A percentile compares a stretch with the other conserved stretches of the same genome.
Evolutionary conservation across 2,329 filamentous ascomycete species (phyloP).

Genomic region (Peltaster fructicola): DNA sequence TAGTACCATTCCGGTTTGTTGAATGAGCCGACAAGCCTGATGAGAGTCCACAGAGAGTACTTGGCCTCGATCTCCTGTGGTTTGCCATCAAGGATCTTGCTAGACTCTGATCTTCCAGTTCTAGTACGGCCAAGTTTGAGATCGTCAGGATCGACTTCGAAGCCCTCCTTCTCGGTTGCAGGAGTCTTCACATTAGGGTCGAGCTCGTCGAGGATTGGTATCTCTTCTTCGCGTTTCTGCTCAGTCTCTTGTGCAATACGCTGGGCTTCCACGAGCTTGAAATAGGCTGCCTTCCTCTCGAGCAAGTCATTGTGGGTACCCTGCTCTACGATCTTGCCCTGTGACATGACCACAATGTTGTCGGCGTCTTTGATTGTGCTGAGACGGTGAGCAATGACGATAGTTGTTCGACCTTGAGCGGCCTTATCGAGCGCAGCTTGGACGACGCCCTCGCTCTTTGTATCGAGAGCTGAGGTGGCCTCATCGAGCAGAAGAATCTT

Average conservation of each 20-base stretch:
- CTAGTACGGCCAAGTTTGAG: constrained; percentile 37
- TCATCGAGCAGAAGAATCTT: constrained; percentile 88
- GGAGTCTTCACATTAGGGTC: constrained; percentile 12
- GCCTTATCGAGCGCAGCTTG: constrained; percentile 83
- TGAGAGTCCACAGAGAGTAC: constrained; percentile 56
- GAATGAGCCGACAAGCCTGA: constrained; percentile 65
- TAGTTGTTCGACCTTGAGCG: constrained; percentile 73
- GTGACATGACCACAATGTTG: constrained; percentile 86
- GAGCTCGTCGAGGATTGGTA: constrained; percentile 15
- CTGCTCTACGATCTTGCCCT: constrained; percentile 78
- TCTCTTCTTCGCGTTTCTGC: constrained; percentile 35
- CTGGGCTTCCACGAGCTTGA: constrained; percentile 73
- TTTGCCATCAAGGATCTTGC: constrained; percentile 45
- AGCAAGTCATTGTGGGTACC: constrained; percentile 72
- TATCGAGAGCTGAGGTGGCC: constrained; percentile 84
- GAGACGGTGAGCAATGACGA: constrained; percentile 86
- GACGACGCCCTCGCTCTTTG: constrained; percentile 84
- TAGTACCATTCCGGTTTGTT: constrained; percentile 54
- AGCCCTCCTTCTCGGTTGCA: constrained; percentile 14
- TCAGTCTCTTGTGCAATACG: constrained; percentile 49
- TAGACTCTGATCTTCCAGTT: constrained; percentile 44
- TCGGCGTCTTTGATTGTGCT: constrained; percentile 89
- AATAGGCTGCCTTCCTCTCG: constrained; percentile 54
- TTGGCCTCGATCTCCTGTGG: constrained; percentile 33
- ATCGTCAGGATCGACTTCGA: constrained; percentile 42